Evolutionary conservation across 345 rosid species (phyloP).

Genomic region (Dovyalis caffra): DNA sequence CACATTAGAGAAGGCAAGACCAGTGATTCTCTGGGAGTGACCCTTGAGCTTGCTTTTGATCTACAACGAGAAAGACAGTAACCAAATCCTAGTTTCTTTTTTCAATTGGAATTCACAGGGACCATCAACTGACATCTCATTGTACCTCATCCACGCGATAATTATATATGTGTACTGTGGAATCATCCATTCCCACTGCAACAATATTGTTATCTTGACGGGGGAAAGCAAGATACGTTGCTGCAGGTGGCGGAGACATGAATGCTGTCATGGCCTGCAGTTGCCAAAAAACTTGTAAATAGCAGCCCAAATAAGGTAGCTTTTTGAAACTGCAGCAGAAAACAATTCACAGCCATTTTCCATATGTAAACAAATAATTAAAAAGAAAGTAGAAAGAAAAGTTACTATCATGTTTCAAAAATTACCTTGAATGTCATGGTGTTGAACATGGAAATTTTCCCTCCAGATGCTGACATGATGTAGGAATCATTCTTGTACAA

Average conservation of each 20-base stretch:
- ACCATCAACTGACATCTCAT: neutral
- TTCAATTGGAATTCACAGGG: neutral
- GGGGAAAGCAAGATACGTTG: slow-evolving; percentile 50
- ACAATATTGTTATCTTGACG: slow-evolving; percentile 50
- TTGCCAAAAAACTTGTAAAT: slow-evolving; percentile 8
- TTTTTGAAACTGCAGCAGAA: neutral
- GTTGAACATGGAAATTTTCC: slow-evolving; percentile 42
- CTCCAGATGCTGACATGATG: slow-evolving; percentile 45
- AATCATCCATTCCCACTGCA: slow-evolving; percentile 51
- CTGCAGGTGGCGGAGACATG: slow-evolving; percentile 43
- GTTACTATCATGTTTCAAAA: neutral
- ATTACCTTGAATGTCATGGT: slow-evolving; percentile 39
- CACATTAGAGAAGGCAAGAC: slow-evolving; percentile 68
- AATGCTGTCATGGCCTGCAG: slow-evolving; percentile 42
- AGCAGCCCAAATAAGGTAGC: neutral
- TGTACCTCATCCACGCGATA: slow-evolving; percentile 41
- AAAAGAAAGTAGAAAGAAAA: neutral
- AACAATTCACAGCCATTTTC: neutral
- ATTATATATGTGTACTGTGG: slow-evolving; percentile 38
- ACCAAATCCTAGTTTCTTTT: neutral
- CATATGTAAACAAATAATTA: neutral
- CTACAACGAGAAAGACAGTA: slow-evolving; percentile 25
- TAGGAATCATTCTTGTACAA: slow-evolving; percentile 45
- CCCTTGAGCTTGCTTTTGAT: slow-evolving; percentile 72
- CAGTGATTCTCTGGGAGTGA: slow-evolving; percentile 69